These are phyloP conservation scores for Cinnamomum chago DNA, from an alignment of 164 flowering plant genomes.

Conservation along the genomic window DNA sequence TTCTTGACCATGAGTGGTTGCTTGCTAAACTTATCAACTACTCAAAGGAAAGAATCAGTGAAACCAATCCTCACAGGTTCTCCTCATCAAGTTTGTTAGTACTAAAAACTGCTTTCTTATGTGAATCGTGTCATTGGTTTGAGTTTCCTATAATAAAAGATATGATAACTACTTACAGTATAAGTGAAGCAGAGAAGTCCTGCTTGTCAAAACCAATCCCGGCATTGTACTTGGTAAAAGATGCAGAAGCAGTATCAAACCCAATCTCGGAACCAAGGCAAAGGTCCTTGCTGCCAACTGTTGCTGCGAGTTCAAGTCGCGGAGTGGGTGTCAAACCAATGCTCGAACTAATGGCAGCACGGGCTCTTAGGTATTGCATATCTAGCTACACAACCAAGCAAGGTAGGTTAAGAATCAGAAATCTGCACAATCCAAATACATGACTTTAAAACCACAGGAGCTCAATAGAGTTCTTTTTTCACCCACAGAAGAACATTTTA, in stretches of 20 bases:
- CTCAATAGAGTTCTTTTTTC: too few relatives aligned
- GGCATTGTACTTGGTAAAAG: slow-evolving; percentile 59
- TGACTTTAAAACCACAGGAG: too few relatives aligned
- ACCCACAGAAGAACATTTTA: too few relatives aligned
- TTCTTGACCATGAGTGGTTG: too few relatives aligned
- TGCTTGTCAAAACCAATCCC: slow-evolving; percentile 60
- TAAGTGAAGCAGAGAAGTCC: slow-evolving; percentile 59
- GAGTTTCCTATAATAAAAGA: background rate
- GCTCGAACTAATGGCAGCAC: slow-evolving; percentile 57
- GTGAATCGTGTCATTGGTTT: too few relatives aligned
- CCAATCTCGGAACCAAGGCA: slow-evolving; percentile 68
- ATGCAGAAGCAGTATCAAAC: slow-evolving; percentile 60
- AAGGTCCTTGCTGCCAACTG: slow-evolving; percentile 49
- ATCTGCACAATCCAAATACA: background rate
- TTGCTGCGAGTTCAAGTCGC: slow-evolving; percentile 51
- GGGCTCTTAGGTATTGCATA: slow-evolving; percentile 54
- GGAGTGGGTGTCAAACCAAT: slow-evolving; percentile 70
- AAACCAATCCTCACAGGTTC: too few relatives aligned
- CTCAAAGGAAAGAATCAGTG: too few relatives aligned
- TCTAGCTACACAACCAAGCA: slow-evolving; percentile 49
- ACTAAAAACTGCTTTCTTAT: too few relatives aligned
- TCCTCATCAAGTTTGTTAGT: too few relatives aligned
- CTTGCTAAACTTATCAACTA: too few relatives aligned
- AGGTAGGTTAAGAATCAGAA: background rate
- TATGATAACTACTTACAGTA: slow-evolving; percentile 45